Evolutionary conservation across 768 basidiomycete species (phyloP).

Genomic region (Tephrocybe sp.): DNA sequence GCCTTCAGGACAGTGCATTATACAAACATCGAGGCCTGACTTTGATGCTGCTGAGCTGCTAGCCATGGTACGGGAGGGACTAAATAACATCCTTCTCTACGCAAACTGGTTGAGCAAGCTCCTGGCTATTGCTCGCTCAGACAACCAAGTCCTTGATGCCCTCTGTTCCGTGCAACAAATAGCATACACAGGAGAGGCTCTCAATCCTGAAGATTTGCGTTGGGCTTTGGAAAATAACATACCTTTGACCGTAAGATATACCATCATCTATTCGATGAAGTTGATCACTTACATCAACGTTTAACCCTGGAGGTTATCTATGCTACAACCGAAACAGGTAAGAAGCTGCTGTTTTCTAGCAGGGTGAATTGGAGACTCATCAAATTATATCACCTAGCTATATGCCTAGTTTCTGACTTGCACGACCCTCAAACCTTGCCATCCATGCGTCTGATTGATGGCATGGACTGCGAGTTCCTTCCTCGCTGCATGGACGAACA

Average conservation of each 20-base stretch:
- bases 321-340: slow-evolving; percentile 1
- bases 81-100: slow-evolving; percentile 1
- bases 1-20: not conserved
- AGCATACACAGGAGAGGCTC: not conserved
- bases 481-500: not conserved
- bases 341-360: not conserved
- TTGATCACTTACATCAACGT: not conserved
- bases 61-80: not conserved
- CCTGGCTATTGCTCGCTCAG: not conserved
- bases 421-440: not conserved
- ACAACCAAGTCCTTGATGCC: not conserved
- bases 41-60: slow-evolving; percentile 2
- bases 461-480: not conserved
- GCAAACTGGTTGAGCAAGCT: not conserved
- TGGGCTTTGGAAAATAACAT: not conserved
- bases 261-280: not conserved
- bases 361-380: no score
- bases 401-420: slow-evolving; percentile 1
- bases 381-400: not conserved
- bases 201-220: slow-evolving; percentile 1
- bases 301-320: not conserved
- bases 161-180: not conserved
- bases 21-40: slow-evolving; percentile 1
- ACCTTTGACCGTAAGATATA: not conserved
- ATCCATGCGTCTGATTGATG: not conserved